Evolutionary conservation across 176 grass and related monocot genomes (phyloP).

Genomic region (Calamus simplicifolius): DNA sequence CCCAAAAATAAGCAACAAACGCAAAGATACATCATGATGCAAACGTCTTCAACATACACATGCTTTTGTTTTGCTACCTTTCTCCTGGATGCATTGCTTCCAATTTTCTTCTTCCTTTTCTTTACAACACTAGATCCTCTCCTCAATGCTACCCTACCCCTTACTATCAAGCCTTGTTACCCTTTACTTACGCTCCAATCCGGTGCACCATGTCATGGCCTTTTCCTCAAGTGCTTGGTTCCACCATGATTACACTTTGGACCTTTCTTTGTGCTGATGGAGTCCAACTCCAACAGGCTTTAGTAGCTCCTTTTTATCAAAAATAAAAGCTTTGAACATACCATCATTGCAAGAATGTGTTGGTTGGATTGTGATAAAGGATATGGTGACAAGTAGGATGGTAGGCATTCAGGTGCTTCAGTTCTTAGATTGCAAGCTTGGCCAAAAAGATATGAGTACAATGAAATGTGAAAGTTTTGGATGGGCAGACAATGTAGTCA

Average conservation of each 20-base stretch:
- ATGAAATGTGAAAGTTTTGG: slow-evolving; percentile 66
- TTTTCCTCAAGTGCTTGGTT: slow-evolving; percentile 85
- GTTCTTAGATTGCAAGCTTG: slow-evolving; percentile 66
- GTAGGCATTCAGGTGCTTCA: slow-evolving; percentile 56
- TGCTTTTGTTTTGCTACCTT: slow-evolving; percentile 46
- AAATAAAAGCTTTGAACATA: slow-evolving; percentile 11
- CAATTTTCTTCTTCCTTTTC: slow-evolving; percentile 61
- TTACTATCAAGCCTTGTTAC: slow-evolving; percentile 62
- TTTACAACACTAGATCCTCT: slow-evolving; percentile 68
- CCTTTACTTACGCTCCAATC: slow-evolving; percentile 63
- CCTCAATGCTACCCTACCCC: slow-evolving; percentile 54
- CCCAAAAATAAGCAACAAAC: slow-evolving; percentile 1
- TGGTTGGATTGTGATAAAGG: slow-evolving; percentile 64
- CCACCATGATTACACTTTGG: slow-evolving; percentile 82
- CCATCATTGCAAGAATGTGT: slow-evolving; percentile 38
- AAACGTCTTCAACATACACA: slow-evolving; percentile 66
- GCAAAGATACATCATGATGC: slow-evolving; percentile 60
- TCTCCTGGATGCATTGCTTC: slow-evolving; percentile 47
- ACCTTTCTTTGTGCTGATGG: slow-evolving; percentile 62
- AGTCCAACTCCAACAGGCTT: slow-evolving; percentile 51
- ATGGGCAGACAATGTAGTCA: slow-evolving; percentile 82
- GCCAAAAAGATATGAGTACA: slow-evolving; percentile 82
- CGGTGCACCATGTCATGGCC: slow-evolving; percentile 91
- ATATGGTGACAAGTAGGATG: slow-evolving; percentile 72
- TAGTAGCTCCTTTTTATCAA: slow-evolving; percentile 47